Conservation (phyloP, 1,284 basidiomycete genomes). For the Hypsizygus ulmarius region DNA sequence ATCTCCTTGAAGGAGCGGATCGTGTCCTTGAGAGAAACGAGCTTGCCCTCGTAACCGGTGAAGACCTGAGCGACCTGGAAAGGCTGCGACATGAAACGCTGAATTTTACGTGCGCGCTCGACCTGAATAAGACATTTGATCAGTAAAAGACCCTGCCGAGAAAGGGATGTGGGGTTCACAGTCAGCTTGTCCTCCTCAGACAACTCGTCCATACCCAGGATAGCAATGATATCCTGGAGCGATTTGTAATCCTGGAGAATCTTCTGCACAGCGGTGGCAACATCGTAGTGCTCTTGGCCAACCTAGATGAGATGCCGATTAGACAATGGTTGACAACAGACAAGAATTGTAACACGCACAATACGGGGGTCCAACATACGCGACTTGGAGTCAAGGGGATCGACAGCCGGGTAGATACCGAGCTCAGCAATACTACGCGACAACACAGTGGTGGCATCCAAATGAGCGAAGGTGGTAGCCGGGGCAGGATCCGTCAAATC, state of each 20-base stretch:
- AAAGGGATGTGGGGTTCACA: conserved; percentile 48
- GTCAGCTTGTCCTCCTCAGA: conserved; percentile 99
- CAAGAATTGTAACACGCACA: conserved; percentile 48
- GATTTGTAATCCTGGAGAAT: conserved; percentile 99
- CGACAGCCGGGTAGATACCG: conserved; percentile 99
- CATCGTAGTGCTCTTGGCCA: conserved; percentile 89
- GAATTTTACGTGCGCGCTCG: conserved; percentile 87
- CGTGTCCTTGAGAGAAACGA: conserved; percentile 92
- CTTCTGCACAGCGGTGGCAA: conserved; percentile 95
- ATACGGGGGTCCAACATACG: conserved; percentile 99
- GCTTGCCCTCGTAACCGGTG: conserved; percentile 97
- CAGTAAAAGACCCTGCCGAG: background rate
- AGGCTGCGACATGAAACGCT: conserved; percentile 99
- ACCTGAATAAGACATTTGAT: conserved; percentile 43
- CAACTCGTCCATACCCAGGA: conserved; percentile 99
- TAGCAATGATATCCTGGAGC: conserved; percentile 95
- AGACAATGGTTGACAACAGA: conserved; percentile 2
- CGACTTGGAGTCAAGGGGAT: conserved; percentile 98
- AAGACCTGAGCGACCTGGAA: conserved; percentile 99
- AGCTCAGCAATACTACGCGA: conserved; percentile 99
- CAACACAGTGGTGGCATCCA: conserved; percentile 99
- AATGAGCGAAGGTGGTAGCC: conserved; percentile 98
- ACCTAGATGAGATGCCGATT: conserved; percentile 40
- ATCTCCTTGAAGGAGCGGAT: conserved; percentile 96
- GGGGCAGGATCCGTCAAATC: conserved; percentile 99